A percentile compares a stretch with the other conserved stretches of the same genome.
Conservation (phyloP, 768 basidiomycete species). For the Kwoniella shandongensis region DNA sequence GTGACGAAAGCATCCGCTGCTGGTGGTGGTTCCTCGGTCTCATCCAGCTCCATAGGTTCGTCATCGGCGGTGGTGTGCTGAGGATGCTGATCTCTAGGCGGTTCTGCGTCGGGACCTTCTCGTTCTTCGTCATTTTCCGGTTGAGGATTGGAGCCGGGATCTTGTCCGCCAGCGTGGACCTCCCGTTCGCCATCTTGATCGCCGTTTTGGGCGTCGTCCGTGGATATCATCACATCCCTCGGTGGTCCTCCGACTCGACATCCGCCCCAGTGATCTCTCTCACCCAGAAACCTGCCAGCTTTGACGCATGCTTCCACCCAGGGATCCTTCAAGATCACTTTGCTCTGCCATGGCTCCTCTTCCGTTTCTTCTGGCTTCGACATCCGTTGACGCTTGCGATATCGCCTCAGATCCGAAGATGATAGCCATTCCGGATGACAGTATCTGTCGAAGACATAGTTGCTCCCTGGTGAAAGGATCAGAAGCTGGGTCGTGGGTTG, state of each 20-base stretch:
- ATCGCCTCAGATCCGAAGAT: not conserved
- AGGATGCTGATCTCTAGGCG: not conserved
- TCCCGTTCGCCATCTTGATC: too few species aligned
- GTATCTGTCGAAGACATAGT: conserved; percentile 27
- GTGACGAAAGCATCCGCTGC: not conserved
- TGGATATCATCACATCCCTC: not conserved
- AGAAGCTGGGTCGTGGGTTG: conserved; percentile 14
- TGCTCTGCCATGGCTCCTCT: conserved; percentile 29
- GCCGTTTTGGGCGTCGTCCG: not conserved
- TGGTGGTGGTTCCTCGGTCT: not conserved
- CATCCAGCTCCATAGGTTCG: conserved; percentile 2
- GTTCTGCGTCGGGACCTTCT: not conserved
- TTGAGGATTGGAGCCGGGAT: too few species aligned
- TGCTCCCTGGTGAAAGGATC: conserved; percentile 23
- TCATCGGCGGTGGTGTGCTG: not conserved
- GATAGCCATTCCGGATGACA: conserved; percentile 39
- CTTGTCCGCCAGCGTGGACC: too few species aligned
- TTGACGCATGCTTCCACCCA: conserved; percentile 33
- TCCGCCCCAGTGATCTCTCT: conserved; percentile 37
- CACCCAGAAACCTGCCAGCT: conserved; percentile 30
- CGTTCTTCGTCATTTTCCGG: not conserved
- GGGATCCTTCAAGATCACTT: conserved; percentile 30
- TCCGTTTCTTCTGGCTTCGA: not conserved
- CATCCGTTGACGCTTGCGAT: not conserved
- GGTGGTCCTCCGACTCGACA: conserved; percentile 32